A percentile compares a stretch with the other conserved stretches of the same genome.
phyloP scores from a whole-genome alignment of 441 rosid species.

The Daphne laureola region DNA sequence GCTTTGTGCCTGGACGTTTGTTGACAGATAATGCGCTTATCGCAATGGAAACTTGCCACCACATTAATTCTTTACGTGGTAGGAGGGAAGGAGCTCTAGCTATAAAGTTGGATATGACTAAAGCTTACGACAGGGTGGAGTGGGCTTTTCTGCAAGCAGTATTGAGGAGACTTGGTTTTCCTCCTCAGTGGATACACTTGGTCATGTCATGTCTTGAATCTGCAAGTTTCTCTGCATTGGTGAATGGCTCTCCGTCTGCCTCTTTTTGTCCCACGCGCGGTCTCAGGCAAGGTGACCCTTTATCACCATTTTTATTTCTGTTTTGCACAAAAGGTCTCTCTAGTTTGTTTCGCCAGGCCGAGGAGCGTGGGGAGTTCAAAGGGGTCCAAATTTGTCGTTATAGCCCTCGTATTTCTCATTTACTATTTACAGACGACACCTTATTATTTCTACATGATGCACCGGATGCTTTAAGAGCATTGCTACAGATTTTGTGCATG shows the following conservation, averaged over 20 bases:
- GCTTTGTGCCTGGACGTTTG: too few species aligned
- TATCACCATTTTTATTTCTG: neutral
- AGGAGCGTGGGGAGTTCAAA: too few species aligned
- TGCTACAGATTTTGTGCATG: neutral
- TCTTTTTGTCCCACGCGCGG: neutral
- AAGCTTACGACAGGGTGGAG: constrained; percentile 8
- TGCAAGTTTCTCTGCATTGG: neutral
- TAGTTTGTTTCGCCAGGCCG: neutral
- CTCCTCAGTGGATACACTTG: neutral
- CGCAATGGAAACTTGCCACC: neutral
- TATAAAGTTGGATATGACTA: constrained; percentile 5
- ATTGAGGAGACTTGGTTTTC: neutral
- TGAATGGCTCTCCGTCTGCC: neutral
- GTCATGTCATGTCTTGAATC: neutral
- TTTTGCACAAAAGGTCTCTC: neutral
- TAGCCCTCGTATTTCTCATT: neutral
- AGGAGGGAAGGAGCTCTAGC: neutral
- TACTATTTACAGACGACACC: constrained; percentile 3
- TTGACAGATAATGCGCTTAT: neutral
- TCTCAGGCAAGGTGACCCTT: constrained; percentile 1
- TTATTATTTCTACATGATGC: neutral
- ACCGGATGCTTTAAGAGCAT: neutral
- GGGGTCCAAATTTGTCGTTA: too few species aligned
- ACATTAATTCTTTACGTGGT: neutral
- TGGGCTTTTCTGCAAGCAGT: neutral